These are phyloP conservation scores for Cordyceps farinosa DNA, from an alignment of 2,329 filamentous ascomycete species.

Conservation along the genomic window DNA sequence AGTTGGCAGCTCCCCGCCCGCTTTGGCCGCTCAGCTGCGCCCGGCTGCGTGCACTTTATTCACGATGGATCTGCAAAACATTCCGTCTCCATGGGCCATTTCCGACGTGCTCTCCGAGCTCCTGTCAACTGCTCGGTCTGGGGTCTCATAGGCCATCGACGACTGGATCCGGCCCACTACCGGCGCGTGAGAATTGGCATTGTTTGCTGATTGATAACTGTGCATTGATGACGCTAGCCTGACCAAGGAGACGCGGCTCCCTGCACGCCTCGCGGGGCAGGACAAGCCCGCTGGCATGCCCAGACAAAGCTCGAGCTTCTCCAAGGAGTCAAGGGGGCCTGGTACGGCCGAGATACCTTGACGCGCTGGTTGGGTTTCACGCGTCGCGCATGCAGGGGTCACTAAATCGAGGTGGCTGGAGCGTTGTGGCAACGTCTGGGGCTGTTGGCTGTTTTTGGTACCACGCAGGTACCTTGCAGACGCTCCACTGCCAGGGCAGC, in stretches of 20 bases:
- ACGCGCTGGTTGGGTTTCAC: slow-evolving; percentile 24
- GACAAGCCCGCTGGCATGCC: slow-evolving; percentile 19
- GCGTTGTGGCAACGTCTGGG: not conserved
- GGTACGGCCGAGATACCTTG: slow-evolving; percentile 20
- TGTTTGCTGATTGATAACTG: slow-evolving; percentile 33
- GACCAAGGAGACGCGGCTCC: slow-evolving; percentile 22
- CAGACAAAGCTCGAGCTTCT: slow-evolving; percentile 6
- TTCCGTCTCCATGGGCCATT: slow-evolving; percentile 11
- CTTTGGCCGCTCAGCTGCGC: not conserved
- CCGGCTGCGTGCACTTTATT: not conserved
- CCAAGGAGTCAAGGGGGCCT: not conserved
- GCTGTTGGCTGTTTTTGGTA: slow-evolving; percentile 19
- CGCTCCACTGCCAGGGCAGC: slow-evolving; percentile 15
- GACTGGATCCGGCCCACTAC: slow-evolving; percentile 23
- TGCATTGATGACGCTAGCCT: slow-evolving; percentile 21
- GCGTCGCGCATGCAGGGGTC: slow-evolving; percentile 19
- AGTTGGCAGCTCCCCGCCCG: too few species aligned
- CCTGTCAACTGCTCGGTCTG: slow-evolving; percentile 18
- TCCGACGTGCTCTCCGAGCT: slow-evolving; percentile 25
- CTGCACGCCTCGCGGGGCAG: slow-evolving; percentile 21
- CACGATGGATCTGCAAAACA: slow-evolving; percentile 13
- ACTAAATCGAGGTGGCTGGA: slow-evolving; percentile 21
- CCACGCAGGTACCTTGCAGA: slow-evolving; percentile 16
- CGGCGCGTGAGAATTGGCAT: slow-evolving; percentile 21
- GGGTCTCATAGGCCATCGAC: slow-evolving; percentile 14